Base-by-base conservation (phyloP, 371 early-diverging fungal genomes). In the Zopfochytrium polystomum region DNA sequence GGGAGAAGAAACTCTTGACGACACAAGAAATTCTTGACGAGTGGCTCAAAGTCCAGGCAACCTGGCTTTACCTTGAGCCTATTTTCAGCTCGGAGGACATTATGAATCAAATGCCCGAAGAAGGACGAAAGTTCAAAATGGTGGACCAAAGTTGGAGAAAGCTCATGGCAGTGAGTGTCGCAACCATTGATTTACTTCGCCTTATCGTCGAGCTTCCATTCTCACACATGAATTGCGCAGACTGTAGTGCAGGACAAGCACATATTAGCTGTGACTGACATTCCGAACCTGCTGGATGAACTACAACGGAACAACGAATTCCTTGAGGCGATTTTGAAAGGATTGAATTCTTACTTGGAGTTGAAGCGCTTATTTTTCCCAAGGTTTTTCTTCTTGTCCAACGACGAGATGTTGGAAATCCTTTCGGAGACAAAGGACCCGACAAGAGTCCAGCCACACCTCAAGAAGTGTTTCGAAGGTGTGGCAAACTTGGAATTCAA, bases 101-200 rank as follows among this genome's bases (percentile, higher is more conserved):
- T 59, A 80, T 82, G 80, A 75, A 75, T 44, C 83, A 82, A 62
- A 82, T 82, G 83, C 83, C 83, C 5, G 80, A 79, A 52, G 83
- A 82, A 66, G 80, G 83, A 2, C 59, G 74, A 45, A 80, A 75
- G 57, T 82, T 82, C 55, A 79, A 75, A 58, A 62, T 67, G 54
- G 83, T 82, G 13, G 83, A 82, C 55, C 66, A 68, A 23, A 72
- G 63, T 38, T 80, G 83, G 83, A 52, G 73, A 35, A 78, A 75
- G 62, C 68, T 78, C 55, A 82, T 82, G 80, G 59, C 58, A 49
- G 76, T 77, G 54, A 44, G 68, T 43, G 47, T 35, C 25, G 18
- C 23, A 48, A 20, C n/a, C 32, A 9, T 25, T 32, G 2, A 20
- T 34, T 42, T 47, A 35, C 20, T 27, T 52, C 26, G 29, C 15